A percentile compares a stretch with the other conserved stretches of the same genome.
Conservation (phyloP, 306 rosid genomes). For the Quercus suber region DNA sequence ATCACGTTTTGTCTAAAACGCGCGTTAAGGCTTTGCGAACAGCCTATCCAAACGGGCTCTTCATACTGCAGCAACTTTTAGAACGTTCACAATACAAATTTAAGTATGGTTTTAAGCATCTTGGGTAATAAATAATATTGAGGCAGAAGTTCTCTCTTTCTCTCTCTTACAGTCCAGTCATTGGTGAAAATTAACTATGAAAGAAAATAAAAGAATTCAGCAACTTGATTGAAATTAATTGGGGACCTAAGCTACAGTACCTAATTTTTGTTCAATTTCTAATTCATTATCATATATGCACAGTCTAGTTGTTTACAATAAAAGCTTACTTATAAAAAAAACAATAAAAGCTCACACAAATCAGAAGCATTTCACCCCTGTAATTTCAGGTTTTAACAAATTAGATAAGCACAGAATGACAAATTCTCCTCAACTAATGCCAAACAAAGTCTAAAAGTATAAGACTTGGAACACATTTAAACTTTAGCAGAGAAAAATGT, state of each 20-base stretch:
- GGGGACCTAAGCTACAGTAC: no score
- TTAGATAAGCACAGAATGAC: not conserved
- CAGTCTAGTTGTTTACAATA: not conserved
- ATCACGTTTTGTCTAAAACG: no score
- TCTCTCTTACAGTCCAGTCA: no score
- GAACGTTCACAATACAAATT: not conserved
- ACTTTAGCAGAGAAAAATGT: not conserved
- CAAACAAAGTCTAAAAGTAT: not conserved
- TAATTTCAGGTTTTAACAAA: not conserved
- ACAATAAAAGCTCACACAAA: not conserved
- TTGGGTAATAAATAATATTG: not conserved
- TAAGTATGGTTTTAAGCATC: not conserved
- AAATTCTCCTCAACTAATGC: not conserved
- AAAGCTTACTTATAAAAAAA: no score
- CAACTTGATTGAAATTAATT: no score
- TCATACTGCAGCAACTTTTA: not conserved
- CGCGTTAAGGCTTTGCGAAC: no score
- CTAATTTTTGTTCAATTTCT: not conserved
- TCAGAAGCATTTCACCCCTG: not conserved
- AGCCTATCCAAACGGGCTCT: no score
- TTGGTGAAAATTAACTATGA: not conserved
- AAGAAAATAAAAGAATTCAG: not conserved
- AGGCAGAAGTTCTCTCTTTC: not conserved
- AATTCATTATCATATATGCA: not conserved
- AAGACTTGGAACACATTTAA: not conserved